Percentiles rank a stretch among this genome's conserved stretches.
phyloP scores from a whole-genome alignment of 345 rosid genomes.

The Carallia pectinifolia region DNA sequence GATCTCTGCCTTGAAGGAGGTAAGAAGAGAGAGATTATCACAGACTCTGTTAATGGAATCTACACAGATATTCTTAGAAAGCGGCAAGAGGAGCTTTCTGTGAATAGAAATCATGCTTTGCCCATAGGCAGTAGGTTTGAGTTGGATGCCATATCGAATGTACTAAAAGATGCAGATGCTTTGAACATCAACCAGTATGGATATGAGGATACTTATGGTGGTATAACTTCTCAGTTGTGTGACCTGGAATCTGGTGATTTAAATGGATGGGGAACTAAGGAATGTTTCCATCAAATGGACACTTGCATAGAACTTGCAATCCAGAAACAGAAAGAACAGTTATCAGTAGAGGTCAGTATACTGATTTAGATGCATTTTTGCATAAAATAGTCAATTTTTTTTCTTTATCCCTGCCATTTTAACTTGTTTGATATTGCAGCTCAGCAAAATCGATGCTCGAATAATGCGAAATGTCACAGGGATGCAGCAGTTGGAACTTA shows the following conservation, averaged over 20 bases:
- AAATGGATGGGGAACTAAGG: conserved; percentile 71
- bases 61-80: conserved; percentile 39
- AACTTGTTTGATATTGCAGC: conserved; percentile 46
- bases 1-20: conserved; percentile 79
- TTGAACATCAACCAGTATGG: conserved; percentile 67
- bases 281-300: conserved; percentile 63
- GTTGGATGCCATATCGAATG: conserved; percentile 62
- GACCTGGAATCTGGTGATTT: conserved; percentile 88
- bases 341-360: conserved; percentile 65
- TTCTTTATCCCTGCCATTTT: conserved; percentile 27
- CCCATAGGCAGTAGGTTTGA: conserved; percentile 52
- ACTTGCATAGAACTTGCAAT: conserved; percentile 73
- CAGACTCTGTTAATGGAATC: conserved; percentile 51
- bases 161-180: conserved; percentile 73
- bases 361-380: conserved; percentile 20
- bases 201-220: conserved; percentile 55
- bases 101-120: conserved; percentile 49
- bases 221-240: conserved; percentile 63
- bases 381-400: neutral
- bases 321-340: conserved; percentile 76
- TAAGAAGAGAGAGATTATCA: conserved; percentile 64
- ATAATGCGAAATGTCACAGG: conserved; percentile 65
- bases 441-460: conserved; percentile 76
- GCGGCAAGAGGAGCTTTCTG: conserved; percentile 62
- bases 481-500: conserved; percentile 84